Base-by-base conservation (phyloP, 179 eudicot species). In the Beta macrorhiza region DNA sequence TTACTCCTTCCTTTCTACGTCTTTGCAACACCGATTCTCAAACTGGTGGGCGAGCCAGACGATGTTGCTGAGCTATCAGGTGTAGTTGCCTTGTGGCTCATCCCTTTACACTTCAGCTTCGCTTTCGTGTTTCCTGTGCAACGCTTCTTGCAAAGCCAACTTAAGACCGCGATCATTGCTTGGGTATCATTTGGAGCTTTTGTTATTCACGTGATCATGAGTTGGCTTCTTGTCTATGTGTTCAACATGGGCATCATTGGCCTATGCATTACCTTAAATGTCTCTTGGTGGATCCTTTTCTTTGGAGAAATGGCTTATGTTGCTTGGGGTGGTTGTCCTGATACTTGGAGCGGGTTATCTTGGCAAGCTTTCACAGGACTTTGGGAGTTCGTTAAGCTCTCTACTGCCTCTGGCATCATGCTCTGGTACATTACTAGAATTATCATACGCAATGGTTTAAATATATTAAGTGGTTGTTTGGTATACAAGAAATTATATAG, bases 371-470 rank as follows among this genome's bases (percentile, higher is more conserved):
- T 87, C 61, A 19, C 82, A 0, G 87, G 86, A 14, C 83, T 87
- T 14, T 87, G 87, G 89, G 87, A 87, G 45, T 87, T 87, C 51
- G 61, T 84, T 45, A 87, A 78, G 84, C 84, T 87, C 51, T 84
- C 87, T 47, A 71, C 86, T 64, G 84, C 89, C 32, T 87, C 89
- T 10, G 87, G 87, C 47, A 84, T 87, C 77, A 87, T 87, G 89
- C 86, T 87, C 51, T 87, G 89, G 87, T 85, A 85, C 42, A 64
- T 42, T 10, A 71, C 55, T 37, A 37, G 42, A 37, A 37, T 37
- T 37, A 37, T 37, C 42, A 37, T 37, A 37, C 42, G 3, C 42
- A 37, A 29, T 37, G 42, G 1, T 37, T 29, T 29, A 29, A 29
- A 29, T 29, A 29, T 29, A 29, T 29, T 29, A 29, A 29, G 32